Conservation (phyloP, 257 asterid species). For the Eustoma russellianum region DNA sequence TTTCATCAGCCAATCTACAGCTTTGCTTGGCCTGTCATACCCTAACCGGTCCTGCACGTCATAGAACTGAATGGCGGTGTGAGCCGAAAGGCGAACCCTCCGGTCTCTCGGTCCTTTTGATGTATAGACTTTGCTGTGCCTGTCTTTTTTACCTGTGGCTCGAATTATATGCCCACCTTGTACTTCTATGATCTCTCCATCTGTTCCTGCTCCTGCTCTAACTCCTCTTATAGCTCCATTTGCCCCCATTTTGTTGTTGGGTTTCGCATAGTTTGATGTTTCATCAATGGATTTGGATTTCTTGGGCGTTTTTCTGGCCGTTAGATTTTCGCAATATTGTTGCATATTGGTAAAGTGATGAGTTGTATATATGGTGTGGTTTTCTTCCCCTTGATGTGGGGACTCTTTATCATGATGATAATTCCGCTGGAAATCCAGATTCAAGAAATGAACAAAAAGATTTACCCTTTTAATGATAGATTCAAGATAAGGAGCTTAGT, state of each 20-base stretch:
- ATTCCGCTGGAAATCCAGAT: conserved; percentile 24
- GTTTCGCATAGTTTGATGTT: conserved; percentile 9
- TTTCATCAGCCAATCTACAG: conserved; percentile 53
- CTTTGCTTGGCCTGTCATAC: conserved; percentile 58
- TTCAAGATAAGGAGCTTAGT: neutral
- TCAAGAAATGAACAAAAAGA: conserved; percentile 5
- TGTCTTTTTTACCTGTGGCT: conserved; percentile 34
- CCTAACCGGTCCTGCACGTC: conserved; percentile 63
- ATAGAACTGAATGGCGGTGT: conserved; percentile 57
- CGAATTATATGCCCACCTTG: conserved; percentile 42
- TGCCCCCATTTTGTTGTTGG: conserved; percentile 7
- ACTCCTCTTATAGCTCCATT: conserved; percentile 12
- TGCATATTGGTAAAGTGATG: conserved; percentile 11
- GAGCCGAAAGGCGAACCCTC: conserved; percentile 50
- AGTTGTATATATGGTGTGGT: neutral
- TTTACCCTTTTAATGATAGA: neutral
- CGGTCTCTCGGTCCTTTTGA: conserved; percentile 58
- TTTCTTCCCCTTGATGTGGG: conserved; percentile 4
- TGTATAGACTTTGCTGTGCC: conserved; percentile 56
- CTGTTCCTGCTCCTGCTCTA: conserved; percentile 13
- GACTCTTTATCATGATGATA: conserved; percentile 1
- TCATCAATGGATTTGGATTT: neutral
- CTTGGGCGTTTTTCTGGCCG: neutral
- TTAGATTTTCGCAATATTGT: neutral
- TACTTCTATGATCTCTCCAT: conserved; percentile 36